phyloP scores from a whole-genome alignment of 176 grass and related monocot species.

The Dendrocalamus sinicus region DNA sequence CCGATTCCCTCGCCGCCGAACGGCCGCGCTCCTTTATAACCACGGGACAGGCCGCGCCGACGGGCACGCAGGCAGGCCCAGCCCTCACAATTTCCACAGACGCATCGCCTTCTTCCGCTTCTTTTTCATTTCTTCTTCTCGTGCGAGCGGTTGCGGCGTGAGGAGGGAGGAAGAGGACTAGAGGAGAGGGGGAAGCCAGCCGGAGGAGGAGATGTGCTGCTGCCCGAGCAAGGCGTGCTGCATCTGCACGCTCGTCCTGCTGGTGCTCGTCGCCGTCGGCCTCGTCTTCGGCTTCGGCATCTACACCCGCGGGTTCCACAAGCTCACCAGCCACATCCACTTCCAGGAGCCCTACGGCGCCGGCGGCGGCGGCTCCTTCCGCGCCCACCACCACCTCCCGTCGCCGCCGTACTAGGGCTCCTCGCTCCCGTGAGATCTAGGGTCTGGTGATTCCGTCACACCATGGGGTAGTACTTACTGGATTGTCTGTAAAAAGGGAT shows the following conservation, averaged over 20 bases:
- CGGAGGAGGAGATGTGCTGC: slow-evolving; percentile 65
- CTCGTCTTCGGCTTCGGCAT: slow-evolving; percentile 86
- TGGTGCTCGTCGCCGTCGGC: slow-evolving; percentile 63
- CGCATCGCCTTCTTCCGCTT: slow-evolving; percentile 35
- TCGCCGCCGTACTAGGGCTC: slow-evolving; percentile 21
- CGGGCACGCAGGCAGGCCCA: slow-evolving; percentile 21
- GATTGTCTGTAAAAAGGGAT: not conserved
- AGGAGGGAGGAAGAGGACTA: not conserved
- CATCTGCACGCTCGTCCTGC: slow-evolving; percentile 70
- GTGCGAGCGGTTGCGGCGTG: not conserved
- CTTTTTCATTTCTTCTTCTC: not conserved
- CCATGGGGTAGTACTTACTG: not conserved
- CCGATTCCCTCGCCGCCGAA: not conserved
- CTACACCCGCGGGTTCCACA: slow-evolving; percentile 82
- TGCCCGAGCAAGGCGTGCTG: slow-evolving; percentile 87
- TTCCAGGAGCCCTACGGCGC: not conserved
- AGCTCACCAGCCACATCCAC: slow-evolving; percentile 64
- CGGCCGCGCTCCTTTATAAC: not conserved
- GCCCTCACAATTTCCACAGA: not conserved
- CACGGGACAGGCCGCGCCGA: not conserved
- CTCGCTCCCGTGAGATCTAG: not conserved
- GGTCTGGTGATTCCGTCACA: not conserved
- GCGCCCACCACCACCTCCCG: slow-evolving; percentile 42
- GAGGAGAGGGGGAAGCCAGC: not conserved
- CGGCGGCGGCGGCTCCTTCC: slow-evolving; percentile 2